Evolutionary conservation across 495 filamentous ascomycete species (phyloP).

Genomic region (Sporormia fimetaria): DNA sequence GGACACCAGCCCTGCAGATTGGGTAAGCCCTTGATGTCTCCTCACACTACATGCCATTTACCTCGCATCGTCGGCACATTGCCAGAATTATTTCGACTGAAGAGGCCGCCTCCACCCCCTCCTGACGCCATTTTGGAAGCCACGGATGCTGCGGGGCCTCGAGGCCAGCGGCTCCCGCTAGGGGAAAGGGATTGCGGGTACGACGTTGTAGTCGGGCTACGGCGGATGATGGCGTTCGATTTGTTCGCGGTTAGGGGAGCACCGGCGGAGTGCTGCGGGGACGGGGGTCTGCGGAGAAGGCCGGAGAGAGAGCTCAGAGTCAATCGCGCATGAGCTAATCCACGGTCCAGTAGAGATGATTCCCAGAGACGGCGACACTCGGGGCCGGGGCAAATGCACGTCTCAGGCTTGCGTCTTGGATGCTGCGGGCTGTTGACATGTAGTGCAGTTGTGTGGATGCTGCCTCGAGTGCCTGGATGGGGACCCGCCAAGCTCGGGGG

Average conservation of each 20-base stretch:
- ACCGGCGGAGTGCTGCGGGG: slow-evolving; percentile 1
- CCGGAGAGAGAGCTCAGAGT: no score
- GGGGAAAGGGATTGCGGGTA: slow-evolving; percentile 5
- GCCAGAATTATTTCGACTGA: slow-evolving; percentile 29
- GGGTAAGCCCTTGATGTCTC: slow-evolving; percentile 1
- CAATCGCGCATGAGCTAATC: no score
- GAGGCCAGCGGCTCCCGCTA: slow-evolving; percentile 23
- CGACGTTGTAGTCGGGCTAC: not conserved
- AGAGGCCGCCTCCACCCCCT: slow-evolving; percentile 29
- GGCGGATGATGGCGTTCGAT: no score
- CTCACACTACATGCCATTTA: slow-evolving; percentile 6
- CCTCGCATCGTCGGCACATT: slow-evolving; percentile 30
- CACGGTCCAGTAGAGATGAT: no score
- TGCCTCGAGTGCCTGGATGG: no score
- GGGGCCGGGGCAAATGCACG: no score
- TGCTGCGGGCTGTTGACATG: no score
- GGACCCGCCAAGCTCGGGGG: no score
- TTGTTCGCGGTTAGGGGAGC: not conserved
- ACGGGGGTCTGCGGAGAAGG: no score
- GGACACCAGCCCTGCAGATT: slow-evolving; percentile 62
- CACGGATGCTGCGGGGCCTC: slow-evolving; percentile 14
- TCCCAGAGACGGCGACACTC: no score
- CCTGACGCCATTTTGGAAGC: slow-evolving; percentile 29
- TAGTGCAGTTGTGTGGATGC: no score
- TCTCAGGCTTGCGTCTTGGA: no score